Percentiles rank a stretch among this genome's conserved stretches.
These are phyloP conservation scores for Euptelea pleiosperma DNA, from an alignment of 164 flowering plant genomes.

Conservation along the genomic window DNA sequence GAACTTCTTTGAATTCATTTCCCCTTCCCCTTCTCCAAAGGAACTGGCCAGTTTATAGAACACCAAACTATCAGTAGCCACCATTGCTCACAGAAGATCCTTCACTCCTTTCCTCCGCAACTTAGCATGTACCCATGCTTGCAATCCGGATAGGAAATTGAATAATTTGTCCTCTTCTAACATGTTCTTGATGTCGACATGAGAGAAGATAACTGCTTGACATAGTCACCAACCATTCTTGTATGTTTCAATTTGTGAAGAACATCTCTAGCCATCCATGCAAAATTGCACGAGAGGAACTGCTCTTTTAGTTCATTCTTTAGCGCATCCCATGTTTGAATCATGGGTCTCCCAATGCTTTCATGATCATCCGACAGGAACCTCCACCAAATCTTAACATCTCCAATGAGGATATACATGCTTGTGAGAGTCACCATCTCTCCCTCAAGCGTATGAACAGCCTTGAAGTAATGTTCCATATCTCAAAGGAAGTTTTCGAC, in stretches of 20 bases:
- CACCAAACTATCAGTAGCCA: background rate
- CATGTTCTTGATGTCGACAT: slow-evolving; percentile 1
- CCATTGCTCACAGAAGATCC: background rate
- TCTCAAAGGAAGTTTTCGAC: too few relatives aligned
- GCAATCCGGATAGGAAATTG: background rate
- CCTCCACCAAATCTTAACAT: too few relatives aligned
- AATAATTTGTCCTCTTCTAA: background rate
- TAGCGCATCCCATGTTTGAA: too few relatives aligned
- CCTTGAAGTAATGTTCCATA: too few relatives aligned
- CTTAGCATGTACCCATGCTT: background rate
- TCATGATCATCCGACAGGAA: too few relatives aligned
- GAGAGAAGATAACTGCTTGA: background rate
- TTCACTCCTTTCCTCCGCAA: background rate
- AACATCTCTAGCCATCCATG: background rate
- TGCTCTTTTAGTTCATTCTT: too few relatives aligned
- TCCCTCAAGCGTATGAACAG: too few relatives aligned
- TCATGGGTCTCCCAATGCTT: too few relatives aligned
- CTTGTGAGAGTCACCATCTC: too few relatives aligned
- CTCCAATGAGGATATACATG: too few relatives aligned
- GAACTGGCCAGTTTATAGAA: background rate
- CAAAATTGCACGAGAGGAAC: too few relatives aligned
- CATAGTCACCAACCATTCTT: background rate
- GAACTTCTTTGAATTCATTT: too few relatives aligned
- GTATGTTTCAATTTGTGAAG: background rate
- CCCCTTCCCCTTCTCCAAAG: background rate